Conservation (phyloP, 176 grass and related monocot genomes). For the Microstegium vimineum region DNA sequence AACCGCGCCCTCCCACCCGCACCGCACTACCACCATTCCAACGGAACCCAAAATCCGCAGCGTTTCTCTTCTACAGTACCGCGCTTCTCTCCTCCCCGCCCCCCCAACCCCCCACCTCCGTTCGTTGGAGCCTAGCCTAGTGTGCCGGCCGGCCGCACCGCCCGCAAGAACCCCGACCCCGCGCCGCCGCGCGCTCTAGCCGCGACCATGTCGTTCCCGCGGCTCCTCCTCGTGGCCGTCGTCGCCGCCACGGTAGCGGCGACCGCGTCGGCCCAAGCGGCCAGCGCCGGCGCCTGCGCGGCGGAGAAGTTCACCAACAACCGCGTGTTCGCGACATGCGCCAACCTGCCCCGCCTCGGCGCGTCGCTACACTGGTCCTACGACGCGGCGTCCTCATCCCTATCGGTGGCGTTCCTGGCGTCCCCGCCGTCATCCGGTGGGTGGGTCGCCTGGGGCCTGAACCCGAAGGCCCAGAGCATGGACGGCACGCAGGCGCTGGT, state of each 20-base stretch:
- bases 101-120: not conserved
- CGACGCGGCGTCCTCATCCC: constrained; percentile 19
- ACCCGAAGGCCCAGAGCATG: constrained; percentile 49
- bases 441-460: constrained; percentile 66
- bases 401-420: constrained; percentile 59
- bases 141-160: not conserved
- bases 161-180: not conserved
- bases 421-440: constrained; percentile 30
- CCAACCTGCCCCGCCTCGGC: constrained; percentile 50
- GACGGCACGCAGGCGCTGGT: constrained; percentile 52
- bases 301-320: constrained; percentile 42
- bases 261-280: not conserved
- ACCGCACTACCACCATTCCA: not conserved
- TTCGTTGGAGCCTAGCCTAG: too few relatives aligned
- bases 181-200: too few relatives aligned
- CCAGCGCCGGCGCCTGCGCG: constrained; percentile 9
- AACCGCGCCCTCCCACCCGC: not conserved
- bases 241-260: not conserved
- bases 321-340: constrained; percentile 45
- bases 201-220: constrained; percentile 2
- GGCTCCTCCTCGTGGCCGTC: not conserved
- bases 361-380: constrained; percentile 73
- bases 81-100: not conserved
- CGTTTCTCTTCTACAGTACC: too few relatives aligned
- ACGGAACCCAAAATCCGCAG: not conserved